Evolutionary conservation across 129 eudicot species (phyloP).

Genomic region (Kitagawia praeruptora): DNA sequence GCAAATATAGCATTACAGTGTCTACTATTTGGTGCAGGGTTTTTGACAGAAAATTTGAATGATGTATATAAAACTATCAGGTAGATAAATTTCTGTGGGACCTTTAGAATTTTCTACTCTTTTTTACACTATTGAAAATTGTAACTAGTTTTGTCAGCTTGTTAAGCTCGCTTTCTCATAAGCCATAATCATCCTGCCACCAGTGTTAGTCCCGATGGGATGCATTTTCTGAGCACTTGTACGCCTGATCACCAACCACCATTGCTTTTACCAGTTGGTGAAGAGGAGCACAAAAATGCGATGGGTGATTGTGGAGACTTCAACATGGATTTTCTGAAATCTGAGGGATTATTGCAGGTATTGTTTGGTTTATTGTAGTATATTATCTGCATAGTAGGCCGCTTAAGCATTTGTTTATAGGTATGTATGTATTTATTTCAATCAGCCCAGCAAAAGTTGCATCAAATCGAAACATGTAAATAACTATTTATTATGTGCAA

Average conservation of each 20-base stretch:
- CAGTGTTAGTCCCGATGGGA: slow-evolving; percentile 77
- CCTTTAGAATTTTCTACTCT: not conserved
- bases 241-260: slow-evolving; percentile 89
- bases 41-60: slow-evolving; percentile 60
- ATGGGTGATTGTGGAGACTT: slow-evolving; percentile 25
- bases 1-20: not conserved
- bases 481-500: not conserved
- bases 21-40: slow-evolving; percentile 50
- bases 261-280: slow-evolving; percentile 53
- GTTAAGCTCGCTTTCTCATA: not conserved
- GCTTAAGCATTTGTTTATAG: not conserved
- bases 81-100: slow-evolving; percentile 20
- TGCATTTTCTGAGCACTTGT: slow-evolving; percentile 57
- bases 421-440: not conserved
- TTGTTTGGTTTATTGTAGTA: not conserved
- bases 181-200: slow-evolving; percentile 23
- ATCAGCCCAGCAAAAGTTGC: not conserved
- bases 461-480: not conserved
- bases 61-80: slow-evolving; percentile 57
- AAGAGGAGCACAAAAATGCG: slow-evolving; percentile 26
- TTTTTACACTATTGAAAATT: not conserved
- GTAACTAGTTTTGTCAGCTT: slow-evolving; percentile 8
- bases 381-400: not conserved
- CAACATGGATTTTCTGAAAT: slow-evolving; percentile 26
- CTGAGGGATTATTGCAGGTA: slow-evolving; percentile 57